Base-by-base conservation (phyloP, 1,139 yeast species). In the Suhomyces coccinellae region DNA sequence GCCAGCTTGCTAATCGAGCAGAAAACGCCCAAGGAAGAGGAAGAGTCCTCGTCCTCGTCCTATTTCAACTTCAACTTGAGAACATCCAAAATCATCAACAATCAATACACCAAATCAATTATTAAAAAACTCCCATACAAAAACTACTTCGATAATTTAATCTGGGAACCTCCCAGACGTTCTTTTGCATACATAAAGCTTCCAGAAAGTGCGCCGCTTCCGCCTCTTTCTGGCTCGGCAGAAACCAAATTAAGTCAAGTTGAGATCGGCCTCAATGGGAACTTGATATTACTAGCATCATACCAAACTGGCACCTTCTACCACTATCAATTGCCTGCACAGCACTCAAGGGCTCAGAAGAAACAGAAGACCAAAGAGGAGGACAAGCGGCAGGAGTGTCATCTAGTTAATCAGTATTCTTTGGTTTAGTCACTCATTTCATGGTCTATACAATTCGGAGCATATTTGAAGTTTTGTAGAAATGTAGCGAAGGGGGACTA, bases 151-250 rank as follows among this genome's bases (percentile, higher is more conserved):
- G 74, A 71, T 38, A 73, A 72, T 51, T 58, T 73, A 43, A 67
- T 73, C 12, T 66, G 76, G 71, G 75, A 70, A 45, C 77, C 77
- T 1, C 79, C 79, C 2, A 56, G 67, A 41, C 52, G 79, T 32
- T 71, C 77, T 5, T 74, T 73, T 60, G 75, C 77, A 15, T 72
- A 62, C 45, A 67, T 73, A 32, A 71, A 64, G 50, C 49, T 74
- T 6, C 73, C 74, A 4, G 75, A 69, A 45, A 54, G 60, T 33
- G 56, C 61, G 15, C 57, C 62, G 6, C 54, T 55, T 6, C 43
- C 46, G 11, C 49, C 43, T 11, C 52, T 46, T 22, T 33, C 40
- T 2, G 49, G 47, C 12, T 43, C 47, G 7, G 36, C 44, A 2
- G 47, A 38, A 10, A 41, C 31, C 4, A 30, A 36, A 10, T 52